These are phyloP conservation scores for Biscogniauxia mediterranea DNA, from an alignment of 2,329 filamentous ascomycete genomes.

Conservation along the genomic window DNA sequence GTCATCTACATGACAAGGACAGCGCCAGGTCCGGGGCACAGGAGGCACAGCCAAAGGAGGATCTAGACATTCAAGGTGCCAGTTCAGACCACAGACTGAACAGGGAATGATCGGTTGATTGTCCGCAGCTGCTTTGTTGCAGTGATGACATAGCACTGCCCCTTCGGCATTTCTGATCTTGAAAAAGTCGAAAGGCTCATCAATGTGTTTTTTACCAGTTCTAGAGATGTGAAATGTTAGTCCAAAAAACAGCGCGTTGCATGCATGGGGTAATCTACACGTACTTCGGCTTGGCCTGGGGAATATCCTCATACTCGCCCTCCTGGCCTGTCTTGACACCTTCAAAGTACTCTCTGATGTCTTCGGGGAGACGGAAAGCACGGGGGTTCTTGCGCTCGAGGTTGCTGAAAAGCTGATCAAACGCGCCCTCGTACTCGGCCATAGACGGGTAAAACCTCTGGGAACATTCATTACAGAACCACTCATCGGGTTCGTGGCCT, in stretches of 20 bases:
- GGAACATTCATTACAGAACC: constrained; percentile 78
- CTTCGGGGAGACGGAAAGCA: constrained; percentile 69
- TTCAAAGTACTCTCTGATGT: constrained; percentile 74
- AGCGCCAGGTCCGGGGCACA: constrained; percentile 76
- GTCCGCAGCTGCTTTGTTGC: constrained; percentile 62
- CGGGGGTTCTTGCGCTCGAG: constrained; percentile 69
- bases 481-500: constrained; percentile 66
- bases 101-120: constrained; percentile 79
- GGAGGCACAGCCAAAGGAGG: constrained; percentile 80
- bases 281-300: constrained; percentile 56
- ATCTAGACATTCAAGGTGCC: constrained; percentile 91
- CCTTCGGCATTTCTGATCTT: constrained; percentile 70
- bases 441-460: constrained; percentile 46
- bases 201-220: constrained; percentile 51
- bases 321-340: constrained; percentile 74
- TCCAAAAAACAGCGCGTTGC: constrained; percentile 8
- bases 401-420: constrained; percentile 59
- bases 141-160: constrained; percentile 73
- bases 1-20: constrained; percentile 81
- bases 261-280: constrained; percentile 27
- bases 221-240: constrained; percentile 38
- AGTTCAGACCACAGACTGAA: constrained; percentile 73
- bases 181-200: constrained; percentile 65
- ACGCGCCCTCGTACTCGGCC: constrained; percentile 53
- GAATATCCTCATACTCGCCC: constrained; percentile 76